Evolutionary conservation across 345 rosid species (phyloP), one percentile per base, ranked within the genome.

Genomic region (Bretschneidera sinensis): DNA sequence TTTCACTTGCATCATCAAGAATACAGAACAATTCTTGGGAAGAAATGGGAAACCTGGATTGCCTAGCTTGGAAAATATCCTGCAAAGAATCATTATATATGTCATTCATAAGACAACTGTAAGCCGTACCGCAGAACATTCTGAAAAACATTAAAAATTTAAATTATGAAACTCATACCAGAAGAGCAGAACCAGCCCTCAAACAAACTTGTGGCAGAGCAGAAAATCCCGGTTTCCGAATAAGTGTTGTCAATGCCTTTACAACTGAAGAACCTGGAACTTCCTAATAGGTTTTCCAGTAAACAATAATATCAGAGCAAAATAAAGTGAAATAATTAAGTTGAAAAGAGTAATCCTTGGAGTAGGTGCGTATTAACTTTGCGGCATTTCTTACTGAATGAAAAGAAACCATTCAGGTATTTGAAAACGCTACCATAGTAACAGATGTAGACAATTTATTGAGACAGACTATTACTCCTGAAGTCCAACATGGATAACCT

Each of bases 1-100:
- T 88, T 76, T 94, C 99, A 78, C 99, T 94, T 67, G 99, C 96
- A 70, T 94, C 89, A 59, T 94, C 99, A 55, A 94, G 96, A 71
- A 88, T 78, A 63, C 79, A 69, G 69, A 94, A 90, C 43, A 94
- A 78, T 64, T 86, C 88, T 51, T 76, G 71, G 6, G 99, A 94
- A 51, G 95, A 73, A 63, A 86, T 66, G 19, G 95, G 97, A 79
- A 83, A 83, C 74, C 83, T 81, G 16, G 79, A 64, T 62, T 88
- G 74, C 69, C 83, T 86, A 60, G 75, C 72, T 63, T 88, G 95
- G 69, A 94, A 55, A 71, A 91, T 78, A 67, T 91, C 99, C 99
- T 91, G 79, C 63, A 75, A 69, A 68, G 65, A 65, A 63, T 17
- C 20, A 25, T 45, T 57, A 45, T 0, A 65, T 24, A 48, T 47